Evolutionary conservation across 768 basidiomycete species (phyloP).

Genomic region (Tricholoma matsutake): DNA sequence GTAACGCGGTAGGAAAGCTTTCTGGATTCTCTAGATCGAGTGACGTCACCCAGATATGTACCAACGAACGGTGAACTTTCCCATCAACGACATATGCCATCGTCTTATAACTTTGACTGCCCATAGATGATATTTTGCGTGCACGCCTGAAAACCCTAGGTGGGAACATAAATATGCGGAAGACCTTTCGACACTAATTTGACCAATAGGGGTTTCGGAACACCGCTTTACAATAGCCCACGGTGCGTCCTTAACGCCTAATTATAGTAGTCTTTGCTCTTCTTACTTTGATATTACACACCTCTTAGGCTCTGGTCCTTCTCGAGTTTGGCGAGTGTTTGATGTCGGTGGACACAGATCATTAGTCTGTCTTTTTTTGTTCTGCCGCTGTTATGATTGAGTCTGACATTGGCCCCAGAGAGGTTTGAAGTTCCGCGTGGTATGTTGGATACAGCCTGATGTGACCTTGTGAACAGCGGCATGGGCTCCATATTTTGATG

Average conservation of each 20-base stretch:
- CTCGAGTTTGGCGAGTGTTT: constrained; percentile 44
- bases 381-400: not conserved
- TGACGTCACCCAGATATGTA: constrained; percentile 58
- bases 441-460: not conserved
- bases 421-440: constrained; percentile 6
- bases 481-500: constrained; percentile 61
- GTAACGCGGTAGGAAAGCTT: constrained; percentile 44
- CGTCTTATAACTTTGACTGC: not conserved
- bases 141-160: constrained; percentile 63
- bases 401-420: constrained; percentile 9
- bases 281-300: not conserved
- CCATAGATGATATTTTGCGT: constrained; percentile 64
- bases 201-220: constrained; percentile 56
- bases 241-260: constrained; percentile 28
- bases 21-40: constrained; percentile 60
- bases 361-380: constrained; percentile 41
- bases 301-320: constrained; percentile 20
- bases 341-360: constrained; percentile 67
- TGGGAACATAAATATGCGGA: constrained; percentile 14
- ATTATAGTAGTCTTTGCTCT: not conserved
- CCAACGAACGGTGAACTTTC: constrained; percentile 58
- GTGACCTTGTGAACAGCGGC: constrained; percentile 37
- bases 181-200: not conserved
- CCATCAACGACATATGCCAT: not conserved
- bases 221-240: constrained; percentile 60